Evolutionary conservation across 2,329 filamentous ascomycete species (phyloP), one percentile per base, ranked within the genome.

Genomic region (Davidsoniella australis): DNA sequence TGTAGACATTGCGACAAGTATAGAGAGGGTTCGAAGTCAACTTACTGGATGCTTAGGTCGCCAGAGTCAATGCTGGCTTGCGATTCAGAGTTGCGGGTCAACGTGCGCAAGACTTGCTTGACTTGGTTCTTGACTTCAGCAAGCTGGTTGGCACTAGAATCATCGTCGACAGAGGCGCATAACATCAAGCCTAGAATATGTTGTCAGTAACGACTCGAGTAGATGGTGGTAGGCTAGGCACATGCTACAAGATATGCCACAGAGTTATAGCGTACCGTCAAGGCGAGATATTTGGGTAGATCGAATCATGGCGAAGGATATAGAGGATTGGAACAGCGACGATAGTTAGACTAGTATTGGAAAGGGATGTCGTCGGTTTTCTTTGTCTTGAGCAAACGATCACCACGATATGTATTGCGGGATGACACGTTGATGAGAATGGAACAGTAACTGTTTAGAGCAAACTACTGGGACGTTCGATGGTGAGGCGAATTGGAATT

Each of bases 241-340:
- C 12, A 2, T n/a, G 4, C 9, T 20, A 7, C 5, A 20, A 18
- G 33, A 20, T 10, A 24, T 23, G 23, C 14, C 26, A 33, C 33
- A 33, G 41, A 46, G 45, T 41, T 48, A 50, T 18, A 54, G 54
- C 58, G 52, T 61, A 91, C 87, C 89, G 68, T 96, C 91, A 47
- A 96, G 76, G 66, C 91, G 76, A 56, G 86, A 82, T 68, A 98
- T 94, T 68, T 94, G 85, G 48, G 89, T 98, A 59, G 88, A 91
- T 64, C 77, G 78, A 60, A 94, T 89, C 87, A 89, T 91, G 23
- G 57, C 64, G 39, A 41, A 47, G 26, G 38, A 44, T 20, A 49
- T 39, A 17, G 6, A 4, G 23, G 16, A 17, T 16, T 9, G 5
- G 20, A 23, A 14, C 14, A 24, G 14, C 26, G 18, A 14, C 3